A percentile compares a stretch with the other conserved stretches of the same genome.
phyloP scores from a whole-genome alignment of 2,329 filamentous ascomycete genomes.

The Bipolaris gigantea region DNA sequence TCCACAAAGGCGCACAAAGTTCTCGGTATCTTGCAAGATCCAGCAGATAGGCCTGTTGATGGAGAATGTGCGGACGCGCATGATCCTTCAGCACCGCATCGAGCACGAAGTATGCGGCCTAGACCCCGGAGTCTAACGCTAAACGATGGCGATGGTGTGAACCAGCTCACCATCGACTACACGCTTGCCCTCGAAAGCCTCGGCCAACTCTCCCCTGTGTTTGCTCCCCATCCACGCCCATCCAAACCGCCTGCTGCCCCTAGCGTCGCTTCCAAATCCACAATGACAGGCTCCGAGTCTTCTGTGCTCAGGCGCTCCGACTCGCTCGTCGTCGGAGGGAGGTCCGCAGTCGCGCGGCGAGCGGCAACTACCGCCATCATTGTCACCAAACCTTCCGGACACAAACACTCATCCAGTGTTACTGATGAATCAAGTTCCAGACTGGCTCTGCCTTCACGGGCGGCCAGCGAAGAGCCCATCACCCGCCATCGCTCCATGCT shows the following conservation, averaged over 20 bases:
- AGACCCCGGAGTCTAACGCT: constrained; percentile 38
- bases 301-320: constrained; percentile 29
- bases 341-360: constrained; percentile 34
- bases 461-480: constrained; percentile 36
- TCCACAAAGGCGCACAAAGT: constrained; percentile 48
- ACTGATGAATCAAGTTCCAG: constrained; percentile 24
- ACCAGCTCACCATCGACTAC: constrained; percentile 47
- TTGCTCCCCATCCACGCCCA: constrained; percentile 12
- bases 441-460: constrained; percentile 23
- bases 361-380: constrained; percentile 26
- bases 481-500: constrained; percentile 35
- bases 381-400: constrained; percentile 23
- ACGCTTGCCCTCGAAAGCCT: constrained; percentile 42
- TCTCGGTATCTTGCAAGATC: constrained; percentile 40
- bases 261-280: constrained; percentile 26
- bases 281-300: constrained; percentile 19
- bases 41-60: constrained; percentile 3
- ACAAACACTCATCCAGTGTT: constrained; percentile 35
- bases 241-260: constrained; percentile 18
- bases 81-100: constrained; percentile 14
- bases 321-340: constrained; percentile 36
- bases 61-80: constrained; percentile 6
- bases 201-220: constrained; percentile 25
- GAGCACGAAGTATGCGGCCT: constrained; percentile 25
- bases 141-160: constrained; percentile 39